These are phyloP conservation scores for Aspergillus japonicus DNA, from an alignment of 2,329 filamentous ascomycete genomes.

Conservation along the genomic window DNA sequence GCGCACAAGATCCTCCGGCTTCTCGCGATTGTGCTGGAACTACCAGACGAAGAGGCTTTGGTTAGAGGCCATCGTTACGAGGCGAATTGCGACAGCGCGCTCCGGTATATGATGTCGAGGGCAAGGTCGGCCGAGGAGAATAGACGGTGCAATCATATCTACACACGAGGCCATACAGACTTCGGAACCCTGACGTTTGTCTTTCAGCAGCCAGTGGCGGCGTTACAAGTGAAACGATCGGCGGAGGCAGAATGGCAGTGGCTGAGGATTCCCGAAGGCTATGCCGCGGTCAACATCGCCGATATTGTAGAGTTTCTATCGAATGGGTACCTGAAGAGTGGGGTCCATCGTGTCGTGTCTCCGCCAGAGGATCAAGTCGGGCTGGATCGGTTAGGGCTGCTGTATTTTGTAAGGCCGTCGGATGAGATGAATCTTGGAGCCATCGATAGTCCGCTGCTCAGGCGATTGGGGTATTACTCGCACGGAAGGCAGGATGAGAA, in stretches of 20 bases:
- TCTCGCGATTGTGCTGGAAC: constrained; percentile 59
- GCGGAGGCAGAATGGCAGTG: constrained; percentile 50
- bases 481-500: constrained; percentile 7
- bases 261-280: constrained; percentile 47
- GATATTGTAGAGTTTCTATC: constrained; percentile 51
- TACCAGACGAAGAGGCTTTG: constrained; percentile 58
- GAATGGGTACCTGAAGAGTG: constrained; percentile 50
- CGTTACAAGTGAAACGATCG: constrained; percentile 52
- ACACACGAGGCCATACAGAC: constrained; percentile 55
- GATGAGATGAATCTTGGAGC: constrained; percentile 31
- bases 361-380: constrained; percentile 48
- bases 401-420: constrained; percentile 48
- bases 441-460: constrained; percentile 33
- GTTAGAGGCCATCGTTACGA: constrained; percentile 58
- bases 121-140: constrained; percentile 50
- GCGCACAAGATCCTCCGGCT: constrained; percentile 56
- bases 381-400: constrained; percentile 37
- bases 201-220: constrained; percentile 58
- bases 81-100: constrained; percentile 56
- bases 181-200: constrained; percentile 57
- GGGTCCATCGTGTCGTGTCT: constrained; percentile 47
- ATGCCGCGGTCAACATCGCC: constrained; percentile 52
- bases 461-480: constrained; percentile 27
- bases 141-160: constrained; percentile 43
- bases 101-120: constrained; percentile 61